A percentile compares a stretch with the other conserved stretches of the same genome.
phyloP scores from a whole-genome alignment of 208 protist species.

The Kentomonas sorsogonicus region DNA sequence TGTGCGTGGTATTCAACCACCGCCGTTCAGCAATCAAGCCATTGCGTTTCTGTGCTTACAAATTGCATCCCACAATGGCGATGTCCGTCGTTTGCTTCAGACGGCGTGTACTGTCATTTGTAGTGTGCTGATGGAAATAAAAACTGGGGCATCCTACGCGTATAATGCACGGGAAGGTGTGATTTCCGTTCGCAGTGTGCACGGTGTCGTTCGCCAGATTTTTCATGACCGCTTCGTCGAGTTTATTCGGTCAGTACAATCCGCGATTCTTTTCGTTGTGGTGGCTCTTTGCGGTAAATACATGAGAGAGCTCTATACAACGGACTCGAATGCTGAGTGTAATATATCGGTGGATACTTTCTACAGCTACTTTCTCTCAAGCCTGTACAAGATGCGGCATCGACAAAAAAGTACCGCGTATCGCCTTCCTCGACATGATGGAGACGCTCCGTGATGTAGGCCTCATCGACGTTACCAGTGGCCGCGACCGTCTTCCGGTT shows the following conservation, averaged over 20 bases:
- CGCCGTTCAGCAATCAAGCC: conserved; percentile 75
- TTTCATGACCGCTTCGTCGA: conserved; percentile 87
- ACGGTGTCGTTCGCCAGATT: conserved; percentile 75
- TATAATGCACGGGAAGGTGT: conserved; percentile 37
- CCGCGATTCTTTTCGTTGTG: conserved; percentile 63
- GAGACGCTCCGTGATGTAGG: conserved; percentile 72
- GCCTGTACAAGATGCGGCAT: background rate
- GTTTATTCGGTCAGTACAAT: conserved; percentile 70
- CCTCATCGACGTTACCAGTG: conserved; percentile 76
- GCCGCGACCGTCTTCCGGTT: conserved; percentile 69
- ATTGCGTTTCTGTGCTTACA: conserved; percentile 79
- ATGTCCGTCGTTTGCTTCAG: conserved; percentile 82
- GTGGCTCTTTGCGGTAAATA: conserved; percentile 62
- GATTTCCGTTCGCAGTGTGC: conserved; percentile 64
- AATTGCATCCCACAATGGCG: conserved; percentile 83
- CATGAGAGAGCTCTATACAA: conserved; percentile 44
- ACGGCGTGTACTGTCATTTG: conserved; percentile 79
- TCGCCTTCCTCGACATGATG: conserved; percentile 56
- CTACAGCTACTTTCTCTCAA: too few relatives aligned
- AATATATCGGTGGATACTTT: background rate
- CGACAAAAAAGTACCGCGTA: conserved; percentile 10
- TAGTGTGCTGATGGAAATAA: conserved; percentile 71
- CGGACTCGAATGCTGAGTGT: conserved; percentile 1
- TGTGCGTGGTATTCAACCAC: conserved; percentile 51
- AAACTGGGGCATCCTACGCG: conserved; percentile 8